Conservation (phyloP, 345 rosid species). For the Eucalyptus cloeziana region DNA sequence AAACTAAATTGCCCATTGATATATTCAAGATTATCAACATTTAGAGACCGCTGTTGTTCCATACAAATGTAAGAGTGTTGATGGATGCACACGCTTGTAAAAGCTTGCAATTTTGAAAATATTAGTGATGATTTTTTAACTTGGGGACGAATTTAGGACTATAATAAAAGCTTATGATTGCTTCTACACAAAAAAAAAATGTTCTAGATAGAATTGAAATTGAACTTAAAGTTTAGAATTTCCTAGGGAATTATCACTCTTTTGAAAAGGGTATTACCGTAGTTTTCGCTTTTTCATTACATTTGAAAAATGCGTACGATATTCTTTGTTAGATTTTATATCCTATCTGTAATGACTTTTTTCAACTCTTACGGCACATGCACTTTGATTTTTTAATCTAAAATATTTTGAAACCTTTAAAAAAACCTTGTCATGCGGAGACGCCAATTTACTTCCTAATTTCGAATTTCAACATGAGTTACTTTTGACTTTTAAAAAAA, state of each 20-base stretch:
- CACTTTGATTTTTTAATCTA: neutral
- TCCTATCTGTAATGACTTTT: neutral
- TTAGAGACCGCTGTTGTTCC: rapidly evolving
- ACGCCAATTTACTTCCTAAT: neutral
- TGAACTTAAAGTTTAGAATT: neutral
- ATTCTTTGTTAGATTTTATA: neutral
- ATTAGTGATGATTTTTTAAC: neutral
- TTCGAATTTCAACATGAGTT: neutral
- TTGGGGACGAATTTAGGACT: neutral
- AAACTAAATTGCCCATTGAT: neutral
- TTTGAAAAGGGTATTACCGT: neutral
- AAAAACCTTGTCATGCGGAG: neutral
- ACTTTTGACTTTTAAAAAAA: neutral
- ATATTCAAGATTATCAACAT: neutral
- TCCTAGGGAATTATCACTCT: no score
- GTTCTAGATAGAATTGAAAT: neutral
- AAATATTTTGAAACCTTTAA: neutral
- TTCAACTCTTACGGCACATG: neutral
- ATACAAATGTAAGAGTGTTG: neutral
- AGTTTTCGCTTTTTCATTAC: neutral
- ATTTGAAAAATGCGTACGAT: no score
- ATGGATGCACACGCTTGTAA: no score
- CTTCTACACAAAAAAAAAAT: neutral
- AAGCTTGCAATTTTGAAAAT: no score
- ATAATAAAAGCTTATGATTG: neutral